phyloP scores from a whole-genome alignment of 2,329 filamentous ascomycete species.

The Colletotrichum sp. region DNA sequence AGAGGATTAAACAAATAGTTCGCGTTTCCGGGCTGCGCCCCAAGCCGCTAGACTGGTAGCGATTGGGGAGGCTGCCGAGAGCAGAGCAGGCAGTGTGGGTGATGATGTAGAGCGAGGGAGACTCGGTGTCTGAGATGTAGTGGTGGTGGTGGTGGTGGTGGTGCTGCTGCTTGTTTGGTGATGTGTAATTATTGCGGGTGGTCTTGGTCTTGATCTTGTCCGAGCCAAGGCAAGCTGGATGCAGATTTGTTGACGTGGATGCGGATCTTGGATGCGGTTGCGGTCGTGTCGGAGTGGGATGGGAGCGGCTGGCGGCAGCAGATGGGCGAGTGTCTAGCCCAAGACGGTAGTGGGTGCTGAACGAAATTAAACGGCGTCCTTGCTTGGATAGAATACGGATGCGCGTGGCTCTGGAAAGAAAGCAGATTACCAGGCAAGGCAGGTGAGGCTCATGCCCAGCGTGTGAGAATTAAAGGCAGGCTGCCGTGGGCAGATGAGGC shows the following conservation, averaged over 20 bases:
- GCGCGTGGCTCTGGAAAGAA: neutral
- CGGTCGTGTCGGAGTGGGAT: neutral
- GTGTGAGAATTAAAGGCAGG: neutral
- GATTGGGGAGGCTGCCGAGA: neutral
- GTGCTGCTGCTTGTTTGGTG: neutral
- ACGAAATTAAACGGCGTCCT: neutral
- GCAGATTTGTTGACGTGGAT: neutral
- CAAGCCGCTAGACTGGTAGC: constrained; percentile 3
- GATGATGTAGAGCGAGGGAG: neutral
- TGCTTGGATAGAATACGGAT: neutral
- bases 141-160: neutral
- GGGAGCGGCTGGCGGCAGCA: constrained; percentile 1
- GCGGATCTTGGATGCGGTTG: neutral
- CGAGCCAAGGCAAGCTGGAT: neutral
- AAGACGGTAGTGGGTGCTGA: neutral
- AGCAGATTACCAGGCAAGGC: neutral
- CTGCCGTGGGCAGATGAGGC: neutral
- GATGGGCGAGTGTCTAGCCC: neutral
- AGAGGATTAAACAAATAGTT: constrained; percentile 5
- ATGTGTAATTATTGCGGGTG: neutral
- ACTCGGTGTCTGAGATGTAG: neutral
- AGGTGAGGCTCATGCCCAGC: neutral
- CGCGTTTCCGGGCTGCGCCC: constrained; percentile 6
- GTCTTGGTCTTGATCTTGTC: neutral
- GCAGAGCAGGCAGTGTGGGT: neutral